Percentiles rank a stretch among this genome's conserved stretches.
Evolutionary conservation across 108 stramenopile genomes (phyloP).

Genomic region (Cylindrotheca closterium): DNA sequence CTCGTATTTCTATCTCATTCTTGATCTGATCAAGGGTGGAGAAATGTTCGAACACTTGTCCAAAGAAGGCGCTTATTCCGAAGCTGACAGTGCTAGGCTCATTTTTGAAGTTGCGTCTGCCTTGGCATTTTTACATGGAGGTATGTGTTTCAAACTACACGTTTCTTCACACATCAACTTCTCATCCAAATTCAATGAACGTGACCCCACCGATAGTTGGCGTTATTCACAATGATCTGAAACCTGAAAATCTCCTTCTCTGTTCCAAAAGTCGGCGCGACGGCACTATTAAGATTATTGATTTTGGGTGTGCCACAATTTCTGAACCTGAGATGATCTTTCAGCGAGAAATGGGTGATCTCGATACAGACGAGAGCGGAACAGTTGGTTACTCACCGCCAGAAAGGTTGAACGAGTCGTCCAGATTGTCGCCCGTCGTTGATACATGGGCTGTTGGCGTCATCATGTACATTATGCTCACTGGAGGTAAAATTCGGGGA

Average conservation of each 20-base stretch:
- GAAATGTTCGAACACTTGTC: conserved; percentile 84
- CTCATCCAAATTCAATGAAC: background rate
- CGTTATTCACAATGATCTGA: conserved; percentile 74
- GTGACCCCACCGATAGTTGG: conserved; percentile 41
- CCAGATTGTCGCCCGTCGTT: conserved; percentile 31
- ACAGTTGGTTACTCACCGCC: conserved; percentile 65
- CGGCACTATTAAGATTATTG: conserved; percentile 77
- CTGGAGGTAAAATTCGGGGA: too few species aligned
- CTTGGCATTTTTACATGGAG: conserved; percentile 69
- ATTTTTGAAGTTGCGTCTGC: conserved; percentile 73
- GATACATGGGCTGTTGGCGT: conserved; percentile 86
- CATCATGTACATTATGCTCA: conserved; percentile 87
- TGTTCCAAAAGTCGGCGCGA: conserved; percentile 54
- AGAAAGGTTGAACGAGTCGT: conserved; percentile 33
- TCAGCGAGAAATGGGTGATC: conserved; percentile 59
- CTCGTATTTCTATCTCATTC: conserved; percentile 71
- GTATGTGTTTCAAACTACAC: background rate
- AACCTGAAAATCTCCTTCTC: conserved; percentile 82
- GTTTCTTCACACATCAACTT: background rate
- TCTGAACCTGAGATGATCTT: conserved; percentile 20
- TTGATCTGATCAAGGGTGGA: conserved; percentile 73
- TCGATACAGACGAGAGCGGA: conserved; percentile 75
- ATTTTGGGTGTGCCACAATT: conserved; percentile 85
- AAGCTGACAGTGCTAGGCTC: conserved; percentile 70
- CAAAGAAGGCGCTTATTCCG: conserved; percentile 72